phyloP scores from a whole-genome alignment of 2,329 filamentous ascomycete genomes.

The Fusarium hainanense region DNA sequence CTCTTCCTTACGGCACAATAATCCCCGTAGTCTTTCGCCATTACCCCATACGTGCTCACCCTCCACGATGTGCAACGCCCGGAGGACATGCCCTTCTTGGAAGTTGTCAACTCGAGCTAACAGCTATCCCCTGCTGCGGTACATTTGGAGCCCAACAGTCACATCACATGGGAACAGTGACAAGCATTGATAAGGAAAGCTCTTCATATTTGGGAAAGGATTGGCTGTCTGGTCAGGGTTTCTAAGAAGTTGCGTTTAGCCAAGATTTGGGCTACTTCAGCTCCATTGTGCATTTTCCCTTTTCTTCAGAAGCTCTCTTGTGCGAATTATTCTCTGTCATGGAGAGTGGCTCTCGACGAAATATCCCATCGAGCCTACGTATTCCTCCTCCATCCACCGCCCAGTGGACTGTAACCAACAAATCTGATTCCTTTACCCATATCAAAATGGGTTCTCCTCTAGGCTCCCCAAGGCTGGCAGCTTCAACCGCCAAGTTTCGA shows the following conservation, averaged over 20 bases:
- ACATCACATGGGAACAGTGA: conserved; percentile 25
- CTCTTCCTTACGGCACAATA: background rate
- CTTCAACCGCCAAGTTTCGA: conserved; percentile 51
- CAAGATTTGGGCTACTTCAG: background rate
- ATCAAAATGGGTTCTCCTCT: conserved; percentile 49
- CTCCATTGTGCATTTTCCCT: conserved; percentile 1
- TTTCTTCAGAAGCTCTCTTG: background rate
- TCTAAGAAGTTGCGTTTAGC: background rate
- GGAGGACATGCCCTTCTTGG: conserved; percentile 36
- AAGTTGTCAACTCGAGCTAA: conserved; percentile 25
- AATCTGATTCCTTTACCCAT: background rate
- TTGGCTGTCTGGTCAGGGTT: background rate
- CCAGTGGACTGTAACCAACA: conserved; percentile 23
- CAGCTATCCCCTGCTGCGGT: conserved; percentile 14
- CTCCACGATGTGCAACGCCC: conserved; percentile 26
- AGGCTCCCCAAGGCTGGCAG: conserved; percentile 53
- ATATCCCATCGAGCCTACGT: conserved; percentile 34
- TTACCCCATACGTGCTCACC: conserved; percentile 19
- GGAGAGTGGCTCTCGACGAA: conserved; percentile 41
- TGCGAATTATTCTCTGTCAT: conserved; percentile 30
- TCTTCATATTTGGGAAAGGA: background rate
- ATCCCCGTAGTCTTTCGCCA: background rate
- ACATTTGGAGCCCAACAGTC: conserved; percentile 8
- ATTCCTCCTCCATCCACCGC: conserved; percentile 35
- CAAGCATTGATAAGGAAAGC: conserved; percentile 35